phyloP scores from a whole-genome alignment of 2,329 filamentous ascomycete species.

The Nigrograna mackinnonii region DNA sequence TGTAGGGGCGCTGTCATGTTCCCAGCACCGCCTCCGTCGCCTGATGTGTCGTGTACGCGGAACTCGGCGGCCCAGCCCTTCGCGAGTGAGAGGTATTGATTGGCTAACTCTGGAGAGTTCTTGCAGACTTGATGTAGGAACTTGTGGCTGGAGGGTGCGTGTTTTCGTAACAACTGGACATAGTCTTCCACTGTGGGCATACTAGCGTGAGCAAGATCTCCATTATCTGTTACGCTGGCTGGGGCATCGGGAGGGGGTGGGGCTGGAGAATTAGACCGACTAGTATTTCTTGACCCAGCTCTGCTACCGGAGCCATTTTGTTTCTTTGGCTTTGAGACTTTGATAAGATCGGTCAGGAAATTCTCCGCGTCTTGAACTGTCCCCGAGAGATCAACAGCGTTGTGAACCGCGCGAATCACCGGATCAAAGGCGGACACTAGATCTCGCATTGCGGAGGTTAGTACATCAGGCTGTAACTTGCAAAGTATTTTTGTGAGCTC shows the following conservation, averaged over 20 bases:
- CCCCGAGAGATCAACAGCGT: conserved; percentile 70
- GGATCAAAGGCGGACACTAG: conserved; percentile 71
- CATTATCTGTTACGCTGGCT: conserved; percentile 17
- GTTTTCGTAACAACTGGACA: conserved; percentile 66
- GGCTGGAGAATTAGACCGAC: conserved; percentile 20
- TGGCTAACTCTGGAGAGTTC: conserved; percentile 68
- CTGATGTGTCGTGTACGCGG: conserved; percentile 30
- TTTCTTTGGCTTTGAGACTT: conserved; percentile 47
- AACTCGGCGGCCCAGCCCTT: conserved; percentile 64
- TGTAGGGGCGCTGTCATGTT: conserved; percentile 47
- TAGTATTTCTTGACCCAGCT: conserved; percentile 18
- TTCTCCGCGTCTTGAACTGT: conserved; percentile 68
- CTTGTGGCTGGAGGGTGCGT: conserved; percentile 66
- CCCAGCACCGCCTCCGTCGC: conserved; percentile 35
- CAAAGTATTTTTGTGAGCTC: conserved; percentile 70
- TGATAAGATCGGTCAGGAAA: conserved; percentile 74
- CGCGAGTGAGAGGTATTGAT: conserved; percentile 64
- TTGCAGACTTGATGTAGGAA: conserved; percentile 72
- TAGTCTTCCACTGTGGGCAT: conserved; percentile 72
- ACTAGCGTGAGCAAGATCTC: neutral
- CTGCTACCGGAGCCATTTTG: conserved; percentile 22
- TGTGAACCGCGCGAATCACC: conserved; percentile 72
- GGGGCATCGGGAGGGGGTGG: conserved; percentile 7
- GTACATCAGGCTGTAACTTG: conserved; percentile 68
- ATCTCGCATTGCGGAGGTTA: conserved; percentile 71